Evolutionary conservation across 306 rosid species (phyloP), one percentile per base, ranked within the genome.

Genomic region (Acmispon strigosus): DNA sequence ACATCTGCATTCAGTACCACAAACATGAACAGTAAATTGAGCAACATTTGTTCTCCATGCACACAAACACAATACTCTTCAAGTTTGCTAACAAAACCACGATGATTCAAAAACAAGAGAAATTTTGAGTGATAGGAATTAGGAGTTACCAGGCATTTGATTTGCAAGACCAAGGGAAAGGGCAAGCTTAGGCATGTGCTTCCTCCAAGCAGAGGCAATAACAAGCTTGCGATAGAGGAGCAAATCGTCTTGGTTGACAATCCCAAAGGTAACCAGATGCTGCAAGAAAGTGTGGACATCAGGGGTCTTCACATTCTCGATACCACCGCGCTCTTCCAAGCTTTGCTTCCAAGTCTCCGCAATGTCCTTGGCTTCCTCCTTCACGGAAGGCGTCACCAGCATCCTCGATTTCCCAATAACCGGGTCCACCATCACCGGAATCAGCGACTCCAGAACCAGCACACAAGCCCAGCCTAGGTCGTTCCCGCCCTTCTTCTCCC

Each of bases 381-480:
- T 90, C 83, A 94, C 94, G 6, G 63, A 66, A 7, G 96, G 97
- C 0, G 99, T 87, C 62, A 94, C 92, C 83, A 94, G 15, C 73
- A 91, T 83, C 87, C 99, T 87, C 1, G 95, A 87, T 7, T 86
- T 91, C 37, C 98, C 96, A 20, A 91, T 80, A 56, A 87, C 86
- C 1, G 97, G 92, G 80, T 94, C 99, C 6, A 87, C 92, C 60
- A 87, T 86, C 67, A 86, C 90, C 15, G 95, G 96, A 53, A 94
- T 81, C 72, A 94, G 75, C 27, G 96, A 91, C 54, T 94, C 99
- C 70, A 94, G 85, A 19, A 89, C 86, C 74, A 91, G 62, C 44
- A 94, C 97, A 44, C 99, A 94, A 11, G 99, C 99, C 99, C 97
- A 94, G 9, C 97, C 99, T 68, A 91, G 77, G 69, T 94, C 97